These are phyloP conservation scores for Cutaneotrichosporon cavernicola DNA, from an alignment of 1,284 basidiomycete species.

Conservation along the genomic window DNA sequence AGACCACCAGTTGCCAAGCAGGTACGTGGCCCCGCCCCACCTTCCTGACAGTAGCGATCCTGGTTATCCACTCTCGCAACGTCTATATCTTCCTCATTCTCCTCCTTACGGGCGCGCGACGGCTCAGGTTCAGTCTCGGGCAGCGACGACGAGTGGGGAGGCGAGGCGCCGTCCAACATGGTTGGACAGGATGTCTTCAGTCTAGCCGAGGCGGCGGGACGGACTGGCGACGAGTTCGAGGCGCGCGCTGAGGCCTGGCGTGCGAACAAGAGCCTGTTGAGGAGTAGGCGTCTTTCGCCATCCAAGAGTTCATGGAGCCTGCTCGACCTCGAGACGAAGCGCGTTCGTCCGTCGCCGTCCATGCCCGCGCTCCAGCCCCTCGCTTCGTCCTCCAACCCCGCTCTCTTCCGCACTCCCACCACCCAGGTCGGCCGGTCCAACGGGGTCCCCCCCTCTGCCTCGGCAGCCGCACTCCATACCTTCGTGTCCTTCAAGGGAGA, in stretches of 20 bases:
- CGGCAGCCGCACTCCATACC: conserved; percentile 33
- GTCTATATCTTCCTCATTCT: conserved; percentile 32
- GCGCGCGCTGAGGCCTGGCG: conserved; percentile 34
- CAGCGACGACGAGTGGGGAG: conserved; percentile 48
- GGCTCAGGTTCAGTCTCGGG: conserved; percentile 43
- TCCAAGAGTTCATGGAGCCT: conserved; percentile 16
- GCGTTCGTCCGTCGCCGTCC: conserved; percentile 17
- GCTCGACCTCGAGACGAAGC: conserved; percentile 10
- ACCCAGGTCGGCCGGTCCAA: neutral
- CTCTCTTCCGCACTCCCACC: conserved; percentile 11
- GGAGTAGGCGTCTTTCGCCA: neutral
- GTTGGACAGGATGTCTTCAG: conserved; percentile 39
- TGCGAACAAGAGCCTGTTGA: conserved; percentile 16
- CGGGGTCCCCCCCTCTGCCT: conserved; percentile 16
- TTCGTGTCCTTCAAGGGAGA: conserved; percentile 42
- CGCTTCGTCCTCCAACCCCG: neutral
- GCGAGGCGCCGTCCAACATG: conserved; percentile 33
- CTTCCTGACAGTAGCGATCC: conserved; percentile 4
- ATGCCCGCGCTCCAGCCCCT: conserved; percentile 12
- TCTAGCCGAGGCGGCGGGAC: conserved; percentile 37
- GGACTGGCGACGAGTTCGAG: conserved; percentile 34
- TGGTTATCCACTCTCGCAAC: conserved; percentile 10
- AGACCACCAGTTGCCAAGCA: neutral
- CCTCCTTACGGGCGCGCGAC: conserved; percentile 29
- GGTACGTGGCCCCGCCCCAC: neutral